Conservation (phyloP, 1,284 basidiomycete species). For the Cutaneotrichosporon arboriforme region DNA sequence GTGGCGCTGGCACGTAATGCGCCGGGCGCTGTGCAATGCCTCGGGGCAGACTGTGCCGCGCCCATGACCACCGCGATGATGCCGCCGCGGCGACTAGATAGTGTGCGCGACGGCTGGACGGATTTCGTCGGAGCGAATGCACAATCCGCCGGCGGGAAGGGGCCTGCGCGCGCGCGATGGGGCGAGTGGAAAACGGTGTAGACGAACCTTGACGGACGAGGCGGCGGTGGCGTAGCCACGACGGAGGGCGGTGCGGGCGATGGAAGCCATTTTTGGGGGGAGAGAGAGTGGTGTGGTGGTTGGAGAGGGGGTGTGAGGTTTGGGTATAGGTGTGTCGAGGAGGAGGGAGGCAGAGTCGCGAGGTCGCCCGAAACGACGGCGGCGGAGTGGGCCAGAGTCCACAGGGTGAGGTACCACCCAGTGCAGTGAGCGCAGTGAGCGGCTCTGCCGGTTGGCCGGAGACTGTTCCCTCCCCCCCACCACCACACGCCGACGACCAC, state of each 20-base stretch:
- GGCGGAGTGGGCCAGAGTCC: too few relatives aligned
- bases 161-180: slow-evolving; percentile 2
- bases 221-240: slow-evolving; percentile 47
- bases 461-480: too few relatives aligned
- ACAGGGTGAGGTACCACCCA: too few relatives aligned
- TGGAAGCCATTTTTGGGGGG: slow-evolving; percentile 42
- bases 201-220: slow-evolving; percentile 43
- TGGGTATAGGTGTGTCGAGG: slow-evolving; percentile 3
- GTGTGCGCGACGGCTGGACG: background rate
- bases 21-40: too few relatives aligned
- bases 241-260: slow-evolving; percentile 35
- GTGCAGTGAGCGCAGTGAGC: too few relatives aligned
- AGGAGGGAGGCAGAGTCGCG: background rate
- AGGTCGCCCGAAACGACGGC: background rate
- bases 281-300: slow-evolving; percentile 8
- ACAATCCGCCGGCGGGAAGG: too few relatives aligned
- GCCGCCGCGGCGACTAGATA: too few relatives aligned
- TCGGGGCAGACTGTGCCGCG: too few relatives aligned
- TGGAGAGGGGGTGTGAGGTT: slow-evolving; percentile 14
- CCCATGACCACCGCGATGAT: too few relatives aligned
- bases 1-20: too few relatives aligned
- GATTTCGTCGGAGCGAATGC: background rate
- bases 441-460: too few relatives aligned
- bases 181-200: background rate
- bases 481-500: too few relatives aligned